Evolutionary conservation across 2,329 filamentous ascomycete species (phyloP).

Genomic region (Verticillium zaregamsianum): DNA sequence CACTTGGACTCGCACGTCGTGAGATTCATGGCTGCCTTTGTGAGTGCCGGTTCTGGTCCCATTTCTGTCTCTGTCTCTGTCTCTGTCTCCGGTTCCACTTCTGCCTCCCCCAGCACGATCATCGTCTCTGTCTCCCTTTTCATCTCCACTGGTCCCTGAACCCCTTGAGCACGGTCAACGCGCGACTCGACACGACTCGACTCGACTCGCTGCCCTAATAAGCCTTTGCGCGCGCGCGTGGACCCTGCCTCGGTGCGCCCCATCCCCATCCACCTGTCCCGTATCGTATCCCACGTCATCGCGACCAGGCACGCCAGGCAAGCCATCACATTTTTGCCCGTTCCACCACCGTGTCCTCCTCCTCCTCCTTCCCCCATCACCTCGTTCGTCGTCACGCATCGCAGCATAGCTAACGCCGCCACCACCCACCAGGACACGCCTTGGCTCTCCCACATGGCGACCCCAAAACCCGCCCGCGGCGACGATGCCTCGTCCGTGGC

Average conservation of each 20-base stretch:
- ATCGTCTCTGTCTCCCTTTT: not conserved
- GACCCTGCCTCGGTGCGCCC: not conserved
- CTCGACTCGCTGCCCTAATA: not conserved
- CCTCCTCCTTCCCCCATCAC: not conserved
- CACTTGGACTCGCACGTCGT: not conserved
- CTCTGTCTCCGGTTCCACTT: not conserved
- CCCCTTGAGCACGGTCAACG: not conserved
- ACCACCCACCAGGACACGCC: slow-evolving; percentile 32
- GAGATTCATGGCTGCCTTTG: slow-evolving; percentile 21
- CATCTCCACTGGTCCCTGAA: not conserved
- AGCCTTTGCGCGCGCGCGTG: not conserved
- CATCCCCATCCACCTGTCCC: not conserved
- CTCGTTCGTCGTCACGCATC: not conserved
- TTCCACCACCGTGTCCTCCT: slow-evolving; percentile 1
- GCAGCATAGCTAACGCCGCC: slow-evolving; percentile 14
- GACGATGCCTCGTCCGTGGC: slow-evolving; percentile 23
- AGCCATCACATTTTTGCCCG: not conserved
- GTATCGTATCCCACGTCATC: not conserved
- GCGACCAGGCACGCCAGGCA: not conserved
- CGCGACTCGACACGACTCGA: not conserved
- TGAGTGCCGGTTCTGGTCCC: slow-evolving; percentile 8
- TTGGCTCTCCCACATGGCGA: slow-evolving; percentile 51
- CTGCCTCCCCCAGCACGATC: not conserved
- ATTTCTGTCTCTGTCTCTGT: not conserved
- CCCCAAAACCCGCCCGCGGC: slow-evolving; percentile 35